Conservation (phyloP, 2,329 filamentous ascomycete genomes). For the Helminthosporium solani region DNA sequence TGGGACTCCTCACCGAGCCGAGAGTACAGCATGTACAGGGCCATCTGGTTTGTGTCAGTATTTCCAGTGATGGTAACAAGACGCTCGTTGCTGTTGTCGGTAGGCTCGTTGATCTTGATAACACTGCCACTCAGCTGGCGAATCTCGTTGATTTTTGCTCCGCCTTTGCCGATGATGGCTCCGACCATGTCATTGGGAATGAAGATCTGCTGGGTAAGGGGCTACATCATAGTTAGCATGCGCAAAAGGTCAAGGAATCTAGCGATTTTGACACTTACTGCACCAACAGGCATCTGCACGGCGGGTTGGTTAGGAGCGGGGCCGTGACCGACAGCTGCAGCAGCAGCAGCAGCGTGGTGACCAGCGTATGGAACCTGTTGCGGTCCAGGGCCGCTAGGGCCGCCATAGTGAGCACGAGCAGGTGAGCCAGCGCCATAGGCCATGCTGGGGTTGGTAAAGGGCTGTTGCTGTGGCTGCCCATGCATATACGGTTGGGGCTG, state of each 20-base stretch:
- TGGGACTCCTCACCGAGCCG: constrained; percentile 71
- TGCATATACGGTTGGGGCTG: constrained; percentile 68
- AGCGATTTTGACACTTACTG: constrained; percentile 34
- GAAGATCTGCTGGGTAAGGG: constrained; percentile 96
- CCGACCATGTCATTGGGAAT: constrained; percentile 99
- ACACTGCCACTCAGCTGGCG: constrained; percentile 95
- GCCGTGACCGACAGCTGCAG: constrained; percentile 58
- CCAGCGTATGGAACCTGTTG: constrained; percentile 70
- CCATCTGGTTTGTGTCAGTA: constrained; percentile 98
- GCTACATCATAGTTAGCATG: constrained; percentile 36
- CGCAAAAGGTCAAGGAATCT: neutral
- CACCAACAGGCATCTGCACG: constrained; percentile 64
- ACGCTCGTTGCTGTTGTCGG: constrained; percentile 98
- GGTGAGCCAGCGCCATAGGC: constrained; percentile 76
- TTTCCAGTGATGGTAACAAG: constrained; percentile 97
- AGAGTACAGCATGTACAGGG: constrained; percentile 98
- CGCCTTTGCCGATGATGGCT: constrained; percentile 97
- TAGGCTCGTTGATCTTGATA: constrained; percentile 99
- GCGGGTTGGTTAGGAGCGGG: constrained; percentile 71
- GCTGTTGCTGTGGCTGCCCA: constrained; percentile 55
- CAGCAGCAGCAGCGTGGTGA: constrained; percentile 51
- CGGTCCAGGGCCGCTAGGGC: constrained; percentile 73
- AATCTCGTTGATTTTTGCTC: constrained; percentile 99
- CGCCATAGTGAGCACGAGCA: constrained; percentile 71
- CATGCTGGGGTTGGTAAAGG: constrained; percentile 61